Base-by-base conservation (phyloP, 345 rosid genomes). In the Euphorbia lathyris region DNA sequence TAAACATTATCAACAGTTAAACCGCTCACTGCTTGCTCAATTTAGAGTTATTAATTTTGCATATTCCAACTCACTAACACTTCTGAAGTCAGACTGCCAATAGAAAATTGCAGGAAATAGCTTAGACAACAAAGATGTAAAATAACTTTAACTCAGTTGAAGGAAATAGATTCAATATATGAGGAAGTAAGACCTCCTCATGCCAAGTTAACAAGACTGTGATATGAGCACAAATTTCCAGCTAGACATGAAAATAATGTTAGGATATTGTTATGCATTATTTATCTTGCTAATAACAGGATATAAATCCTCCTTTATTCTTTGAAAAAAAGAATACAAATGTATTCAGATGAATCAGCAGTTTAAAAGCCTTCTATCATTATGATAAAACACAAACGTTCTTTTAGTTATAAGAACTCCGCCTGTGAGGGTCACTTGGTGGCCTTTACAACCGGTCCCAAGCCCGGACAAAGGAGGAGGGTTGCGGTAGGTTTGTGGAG, bases 11-110 rank as follows among this genome's bases (percentile, higher is more conserved):
- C n/a, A 23, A 57, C 3, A 30, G 7, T 3, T 13, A 16, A 23
- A 32, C 45, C 59, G 66, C 75, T 76, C 64, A 62, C 79, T 11
- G 43, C n/a, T 59, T 52, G 10, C 17, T 47, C 30, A 77, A 72
- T 51, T 48, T 25, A 62, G 27, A 47, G 0, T 52, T 16, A n/a
- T 22, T 13, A 2, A 26, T 51, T 61, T 40, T 53, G 43, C 58
- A 61, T 38, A 19, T 51, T 60, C 57, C 53, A 30, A 5, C 43
- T 53, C 59, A 9, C 42, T 45, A 29, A 43, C 48, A 2, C 36
- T 45, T 40, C 30, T 19, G 30, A 27, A 9, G 55, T 26, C 32
- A 61, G 47, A 65, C 75, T 71, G 51, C 53, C 65, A 62, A 59
- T n/a, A 71, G 42, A 40, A 71, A 12, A 60, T 1, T 13, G 29